Evolutionary conservation across 805 yeast species (phyloP).

Genomic region (Starmerella vaccinii): DNA sequence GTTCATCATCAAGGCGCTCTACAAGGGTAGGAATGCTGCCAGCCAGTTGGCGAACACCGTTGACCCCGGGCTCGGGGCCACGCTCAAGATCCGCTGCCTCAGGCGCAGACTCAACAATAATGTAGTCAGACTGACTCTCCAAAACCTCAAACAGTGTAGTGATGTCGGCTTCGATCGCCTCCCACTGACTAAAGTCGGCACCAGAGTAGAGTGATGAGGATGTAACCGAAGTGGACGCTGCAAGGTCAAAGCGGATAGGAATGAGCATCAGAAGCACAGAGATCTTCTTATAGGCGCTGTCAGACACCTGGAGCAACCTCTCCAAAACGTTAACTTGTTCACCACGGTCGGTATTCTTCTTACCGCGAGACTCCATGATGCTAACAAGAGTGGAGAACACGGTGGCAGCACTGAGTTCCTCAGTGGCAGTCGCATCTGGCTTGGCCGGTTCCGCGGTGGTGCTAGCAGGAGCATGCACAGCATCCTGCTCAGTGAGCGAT

Average conservation of each 20-base stretch:
- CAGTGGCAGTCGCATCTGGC: slow-evolving; percentile 20
- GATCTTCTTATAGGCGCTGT: slow-evolving; percentile 64
- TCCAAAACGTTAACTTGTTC: slow-evolving; percentile 72
- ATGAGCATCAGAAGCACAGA: slow-evolving; percentile 69
- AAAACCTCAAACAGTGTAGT: slow-evolving; percentile 53
- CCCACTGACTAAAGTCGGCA: slow-evolving; percentile 44
- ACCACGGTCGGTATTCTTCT: slow-evolving; percentile 74
- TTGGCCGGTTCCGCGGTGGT: slow-evolving; percentile 32
- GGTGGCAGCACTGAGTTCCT: slow-evolving; percentile 34
- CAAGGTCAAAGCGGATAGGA: slow-evolving; percentile 78
- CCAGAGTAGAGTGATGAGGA: slow-evolving; percentile 7
- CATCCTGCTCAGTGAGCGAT: slow-evolving; percentile 23
- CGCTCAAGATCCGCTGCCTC: slow-evolving; percentile 64
- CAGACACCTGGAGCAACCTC: slow-evolving; percentile 40
- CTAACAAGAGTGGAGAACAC: slow-evolving; percentile 64
- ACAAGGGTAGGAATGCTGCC: slow-evolving; percentile 81
- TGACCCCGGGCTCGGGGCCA: slow-evolving; percentile 42
- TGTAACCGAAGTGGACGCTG: slow-evolving; percentile 63
- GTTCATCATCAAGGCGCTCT: slow-evolving; percentile 92
- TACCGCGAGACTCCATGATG: slow-evolving; percentile 85
- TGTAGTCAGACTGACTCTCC: slow-evolving; percentile 53
- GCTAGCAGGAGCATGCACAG: slow-evolving; percentile 29
- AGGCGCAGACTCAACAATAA: slow-evolving; percentile 73
- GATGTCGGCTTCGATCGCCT: slow-evolving; percentile 53
- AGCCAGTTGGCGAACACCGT: slow-evolving; percentile 60